phyloP scores from a whole-genome alignment of 163 green algal species.

The Scenedesmus sp. region DNA sequence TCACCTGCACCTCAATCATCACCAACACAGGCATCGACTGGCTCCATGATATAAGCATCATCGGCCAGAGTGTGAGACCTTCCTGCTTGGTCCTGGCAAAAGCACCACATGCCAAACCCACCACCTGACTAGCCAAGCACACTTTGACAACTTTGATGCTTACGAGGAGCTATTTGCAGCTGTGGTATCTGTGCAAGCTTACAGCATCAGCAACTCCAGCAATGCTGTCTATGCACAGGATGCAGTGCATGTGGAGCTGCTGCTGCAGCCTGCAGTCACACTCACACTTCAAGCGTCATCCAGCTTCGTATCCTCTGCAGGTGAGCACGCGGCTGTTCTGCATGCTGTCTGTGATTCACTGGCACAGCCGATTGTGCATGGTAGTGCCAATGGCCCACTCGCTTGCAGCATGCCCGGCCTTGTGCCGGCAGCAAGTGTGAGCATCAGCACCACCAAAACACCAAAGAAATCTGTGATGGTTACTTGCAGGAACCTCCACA shows the following conservation, averaged over 20 bases:
- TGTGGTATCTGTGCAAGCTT: background rate
- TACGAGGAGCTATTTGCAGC: no score
- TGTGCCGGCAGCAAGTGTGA: background rate
- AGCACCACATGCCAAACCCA: background rate
- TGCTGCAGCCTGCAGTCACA: background rate
- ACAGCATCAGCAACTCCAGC: constrained; percentile 11
- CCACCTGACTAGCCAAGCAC: background rate
- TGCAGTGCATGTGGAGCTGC: background rate
- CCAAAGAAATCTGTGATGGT: background rate
- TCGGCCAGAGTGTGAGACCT: background rate
- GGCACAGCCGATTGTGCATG: background rate
- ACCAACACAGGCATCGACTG: constrained; percentile 16
- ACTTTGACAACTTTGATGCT: constrained; percentile 25
- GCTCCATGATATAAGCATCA: background rate
- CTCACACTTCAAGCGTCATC: background rate
- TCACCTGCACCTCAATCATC: background rate
- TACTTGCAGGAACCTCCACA: background rate
- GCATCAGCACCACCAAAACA: background rate
- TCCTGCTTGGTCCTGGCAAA: background rate
- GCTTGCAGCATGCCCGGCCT: background rate
- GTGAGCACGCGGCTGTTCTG: background rate
- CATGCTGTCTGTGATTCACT: background rate
- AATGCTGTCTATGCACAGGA: background rate
- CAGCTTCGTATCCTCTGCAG: background rate
- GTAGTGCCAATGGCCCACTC: background rate